These are phyloP conservation scores for Phyllosticta citrichinensis DNA, from an alignment of 2,329 filamentous ascomycete genomes.

Conservation along the genomic window DNA sequence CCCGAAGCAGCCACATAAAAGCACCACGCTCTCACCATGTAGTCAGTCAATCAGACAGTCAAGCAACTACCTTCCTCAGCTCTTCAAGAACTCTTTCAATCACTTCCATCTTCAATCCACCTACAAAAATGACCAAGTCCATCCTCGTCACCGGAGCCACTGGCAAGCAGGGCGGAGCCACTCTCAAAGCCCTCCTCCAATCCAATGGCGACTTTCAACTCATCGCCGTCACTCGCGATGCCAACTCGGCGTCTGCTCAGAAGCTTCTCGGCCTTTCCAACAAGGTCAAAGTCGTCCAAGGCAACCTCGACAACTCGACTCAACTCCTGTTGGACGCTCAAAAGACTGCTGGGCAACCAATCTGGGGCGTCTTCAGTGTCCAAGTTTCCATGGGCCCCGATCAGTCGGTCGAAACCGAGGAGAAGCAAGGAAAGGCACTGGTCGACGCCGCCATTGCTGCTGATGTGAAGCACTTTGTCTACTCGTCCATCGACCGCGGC, in stretches of 20 bases:
- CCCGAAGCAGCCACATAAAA: not conserved
- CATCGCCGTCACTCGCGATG: constrained; percentile 47
- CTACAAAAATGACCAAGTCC: constrained; percentile 21
- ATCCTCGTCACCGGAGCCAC: constrained; percentile 35
- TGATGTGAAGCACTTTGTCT: constrained; percentile 28
- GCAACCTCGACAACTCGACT: constrained; percentile 41
- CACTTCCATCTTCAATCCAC: not conserved
- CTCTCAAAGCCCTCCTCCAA: constrained; percentile 29
- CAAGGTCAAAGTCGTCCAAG: constrained; percentile 44
- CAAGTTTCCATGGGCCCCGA: constrained; percentile 15
- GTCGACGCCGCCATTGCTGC: constrained; percentile 23
- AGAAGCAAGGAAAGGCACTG: constrained; percentile 28
- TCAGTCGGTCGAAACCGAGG: constrained; percentile 17
- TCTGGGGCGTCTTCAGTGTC: constrained; percentile 26
- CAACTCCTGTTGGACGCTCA: constrained; percentile 41
- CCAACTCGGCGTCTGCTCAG: constrained; percentile 39
- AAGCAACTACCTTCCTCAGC: not conserved
- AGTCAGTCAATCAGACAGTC: not conserved
- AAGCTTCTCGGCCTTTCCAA: constrained; percentile 34
- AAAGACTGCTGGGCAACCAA: constrained; percentile 20
- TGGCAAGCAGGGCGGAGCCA: constrained; percentile 35
- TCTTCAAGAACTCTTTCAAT: not conserved
- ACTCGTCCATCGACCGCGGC: constrained; percentile 28
- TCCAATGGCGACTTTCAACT: constrained; percentile 36
- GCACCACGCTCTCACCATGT: not conserved